Conservation (phyloP, 805 yeast species). For the Metschnikowia bowlesiae region DNA sequence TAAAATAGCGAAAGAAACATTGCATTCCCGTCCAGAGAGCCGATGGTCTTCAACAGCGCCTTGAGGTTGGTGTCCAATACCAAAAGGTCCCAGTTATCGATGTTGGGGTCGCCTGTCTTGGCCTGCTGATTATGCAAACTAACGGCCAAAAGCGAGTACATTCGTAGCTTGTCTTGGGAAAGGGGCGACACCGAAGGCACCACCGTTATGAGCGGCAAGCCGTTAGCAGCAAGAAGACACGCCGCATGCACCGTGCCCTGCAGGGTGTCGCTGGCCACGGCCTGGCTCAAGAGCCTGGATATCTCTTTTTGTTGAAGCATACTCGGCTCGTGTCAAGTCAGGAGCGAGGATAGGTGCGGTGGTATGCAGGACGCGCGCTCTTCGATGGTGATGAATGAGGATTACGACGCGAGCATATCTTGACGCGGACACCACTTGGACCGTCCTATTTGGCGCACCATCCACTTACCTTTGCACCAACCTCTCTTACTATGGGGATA, state of each 20-base stretch:
- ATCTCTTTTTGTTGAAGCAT: conserved; percentile 42
- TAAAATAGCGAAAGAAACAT: conserved; percentile 34
- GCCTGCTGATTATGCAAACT: conserved; percentile 21
- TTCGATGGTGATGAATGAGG: too few species aligned
- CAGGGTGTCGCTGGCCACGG: conserved; percentile 23
- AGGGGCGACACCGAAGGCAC: conserved; percentile 16
- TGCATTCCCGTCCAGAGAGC: conserved; percentile 8
- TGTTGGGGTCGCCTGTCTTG: conserved; percentile 9
- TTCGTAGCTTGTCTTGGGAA: conserved; percentile 28
- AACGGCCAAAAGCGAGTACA: conserved; percentile 33
- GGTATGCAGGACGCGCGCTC: neutral
- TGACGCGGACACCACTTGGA: too few species aligned
- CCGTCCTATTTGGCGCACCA: too few species aligned
- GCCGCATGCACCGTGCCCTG: conserved; percentile 15
- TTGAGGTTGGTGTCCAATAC: conserved; percentile 27
- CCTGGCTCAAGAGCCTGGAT: conserved; percentile 32
- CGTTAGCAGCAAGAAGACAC: conserved; percentile 33
- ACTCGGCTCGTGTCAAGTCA: too few species aligned
- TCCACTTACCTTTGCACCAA: too few species aligned
- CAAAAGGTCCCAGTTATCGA: conserved; percentile 26
- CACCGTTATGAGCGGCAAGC: conserved; percentile 40
- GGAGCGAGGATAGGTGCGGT: neutral
- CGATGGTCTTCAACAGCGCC: conserved; percentile 24
- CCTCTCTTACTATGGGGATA: too few species aligned
- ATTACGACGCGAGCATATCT: too few species aligned